Percentiles rank a stretch among this genome's conserved stretches.
These are phyloP conservation scores for Litchi chinensis DNA, from an alignment of 345 rosid species.

Conservation along the genomic window DNA sequence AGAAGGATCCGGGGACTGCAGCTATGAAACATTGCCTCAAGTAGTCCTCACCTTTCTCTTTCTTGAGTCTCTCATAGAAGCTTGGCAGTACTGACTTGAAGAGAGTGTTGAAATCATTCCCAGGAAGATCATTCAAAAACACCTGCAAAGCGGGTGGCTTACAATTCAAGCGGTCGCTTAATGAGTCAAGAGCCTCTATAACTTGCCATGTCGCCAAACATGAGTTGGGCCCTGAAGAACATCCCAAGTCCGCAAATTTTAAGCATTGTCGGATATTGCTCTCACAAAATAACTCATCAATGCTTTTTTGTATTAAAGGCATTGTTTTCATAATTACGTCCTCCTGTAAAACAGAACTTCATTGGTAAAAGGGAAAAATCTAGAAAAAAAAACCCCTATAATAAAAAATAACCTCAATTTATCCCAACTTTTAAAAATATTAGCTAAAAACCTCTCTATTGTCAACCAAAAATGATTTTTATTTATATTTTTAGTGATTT, in stretches of 20 bases:
- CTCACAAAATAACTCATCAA: neutral
- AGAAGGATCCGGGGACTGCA: neutral
- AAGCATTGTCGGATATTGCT: neutral
- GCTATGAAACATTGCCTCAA: neutral
- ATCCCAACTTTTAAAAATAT: too few relatives aligned
- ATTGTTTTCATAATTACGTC: neutral
- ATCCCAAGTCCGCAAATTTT: constrained; percentile 6
- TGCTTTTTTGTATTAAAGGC: neutral
- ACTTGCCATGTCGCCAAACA: neutral
- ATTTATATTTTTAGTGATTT: too few relatives aligned
- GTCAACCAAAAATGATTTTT: too few relatives aligned
- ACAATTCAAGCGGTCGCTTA: neutral
- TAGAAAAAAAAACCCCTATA: too few relatives aligned
- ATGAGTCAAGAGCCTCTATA: neutral
- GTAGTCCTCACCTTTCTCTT: neutral
- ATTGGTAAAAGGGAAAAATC: too few relatives aligned
- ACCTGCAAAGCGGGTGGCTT: constrained; percentile 2
- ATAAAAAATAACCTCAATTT: too few relatives aligned
- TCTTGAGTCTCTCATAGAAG: constrained; percentile 15
- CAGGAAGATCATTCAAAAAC: constrained; percentile 5
- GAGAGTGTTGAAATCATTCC: constrained; percentile 22
- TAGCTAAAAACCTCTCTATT: too few relatives aligned
- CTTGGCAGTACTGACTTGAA: constrained; percentile 13
- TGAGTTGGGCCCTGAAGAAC: neutral
- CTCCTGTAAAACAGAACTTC: neutral